Conservation (phyloP, 306 rosid species). For the Canavalia gladiata region DNA sequence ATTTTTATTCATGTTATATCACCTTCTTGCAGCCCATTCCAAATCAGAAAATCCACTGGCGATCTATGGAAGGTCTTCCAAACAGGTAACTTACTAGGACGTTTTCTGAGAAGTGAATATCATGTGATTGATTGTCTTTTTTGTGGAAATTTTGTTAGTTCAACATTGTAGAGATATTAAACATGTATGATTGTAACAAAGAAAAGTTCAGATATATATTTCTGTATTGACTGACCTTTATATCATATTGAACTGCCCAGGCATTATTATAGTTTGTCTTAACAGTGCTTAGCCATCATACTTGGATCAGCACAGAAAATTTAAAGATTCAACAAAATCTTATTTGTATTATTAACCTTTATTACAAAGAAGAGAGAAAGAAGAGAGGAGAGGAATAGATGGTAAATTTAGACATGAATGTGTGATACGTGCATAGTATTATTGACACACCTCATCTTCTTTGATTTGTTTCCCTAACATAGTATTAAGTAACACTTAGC, state of each 20-base stretch:
- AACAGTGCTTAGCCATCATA: background rate
- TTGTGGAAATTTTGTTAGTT: constrained; percentile 10
- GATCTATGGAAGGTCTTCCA: constrained; percentile 94
- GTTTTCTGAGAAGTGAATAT: constrained; percentile 13
- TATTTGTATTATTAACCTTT: constrained; percentile 19
- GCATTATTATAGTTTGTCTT: constrained; percentile 26
- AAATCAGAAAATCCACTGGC: constrained; percentile 97
- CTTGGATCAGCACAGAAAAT: constrained; percentile 13
- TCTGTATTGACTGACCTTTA: background rate
- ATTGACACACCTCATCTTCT: background rate
- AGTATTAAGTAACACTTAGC: constrained; percentile 6
- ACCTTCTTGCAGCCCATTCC: constrained; percentile 81
- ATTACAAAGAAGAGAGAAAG: constrained; percentile 6
- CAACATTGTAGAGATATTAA: constrained; percentile 6
- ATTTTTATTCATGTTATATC: constrained; percentile 39
- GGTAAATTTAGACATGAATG: constrained; percentile 1
- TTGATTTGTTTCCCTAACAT: constrained; percentile 31
- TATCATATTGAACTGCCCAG: constrained; percentile 32
- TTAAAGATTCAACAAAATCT: constrained; percentile 30
- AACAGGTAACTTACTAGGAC: constrained; percentile 69
- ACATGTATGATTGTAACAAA: background rate
- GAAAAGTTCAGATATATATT: constrained; percentile 21
- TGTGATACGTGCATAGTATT: background rate
- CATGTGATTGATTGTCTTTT: constrained; percentile 33
- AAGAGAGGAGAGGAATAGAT: background rate